A percentile compares a stretch with the other conserved stretches of the same genome.
Evolutionary conservation across 352 stramenopile genomes (phyloP).

Genomic region (Pythium biforme): DNA sequence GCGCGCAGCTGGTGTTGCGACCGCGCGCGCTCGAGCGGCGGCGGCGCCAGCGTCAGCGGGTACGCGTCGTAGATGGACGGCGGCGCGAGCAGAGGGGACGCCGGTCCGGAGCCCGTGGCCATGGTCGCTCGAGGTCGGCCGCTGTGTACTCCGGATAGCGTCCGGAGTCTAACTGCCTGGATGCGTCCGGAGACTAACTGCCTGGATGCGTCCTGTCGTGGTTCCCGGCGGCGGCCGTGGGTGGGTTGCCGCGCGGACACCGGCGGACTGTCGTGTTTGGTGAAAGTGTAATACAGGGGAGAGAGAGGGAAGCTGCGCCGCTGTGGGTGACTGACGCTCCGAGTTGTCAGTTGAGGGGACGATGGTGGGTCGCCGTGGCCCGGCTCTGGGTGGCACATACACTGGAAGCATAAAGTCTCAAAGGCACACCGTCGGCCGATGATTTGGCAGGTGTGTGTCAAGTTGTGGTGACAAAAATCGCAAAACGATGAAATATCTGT

Average conservation of each 20-base stretch:
- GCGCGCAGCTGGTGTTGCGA: constrained; percentile 20
- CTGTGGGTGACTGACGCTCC: constrained; percentile 12
- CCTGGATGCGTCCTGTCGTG: too few species aligned
- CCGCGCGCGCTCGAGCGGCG: constrained; percentile 35
- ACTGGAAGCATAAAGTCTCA: constrained; percentile 19
- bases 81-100: constrained; percentile 6
- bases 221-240: too few species aligned
- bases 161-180: constrained; percentile 11
- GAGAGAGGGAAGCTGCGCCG: neutral
- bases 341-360: constrained; percentile 9
- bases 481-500: neutral
- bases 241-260: constrained; percentile 1
- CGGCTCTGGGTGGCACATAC: neutral
- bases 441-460: constrained; percentile 8
- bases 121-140: neutral
- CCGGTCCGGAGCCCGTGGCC: neutral
- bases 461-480: constrained; percentile 9
- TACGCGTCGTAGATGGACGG: constrained; percentile 71
- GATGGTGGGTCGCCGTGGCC: neutral
- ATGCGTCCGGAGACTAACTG: neutral
- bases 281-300: neutral
- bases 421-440: neutral
- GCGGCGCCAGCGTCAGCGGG: constrained; percentile 38
- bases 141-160: constrained; percentile 8
- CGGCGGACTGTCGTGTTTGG: constrained; percentile 5